These are phyloP conservation scores for Nakaseomyces glabratus DNA, from an alignment of 1,139 yeast genomes.

Conservation along the genomic window DNA sequence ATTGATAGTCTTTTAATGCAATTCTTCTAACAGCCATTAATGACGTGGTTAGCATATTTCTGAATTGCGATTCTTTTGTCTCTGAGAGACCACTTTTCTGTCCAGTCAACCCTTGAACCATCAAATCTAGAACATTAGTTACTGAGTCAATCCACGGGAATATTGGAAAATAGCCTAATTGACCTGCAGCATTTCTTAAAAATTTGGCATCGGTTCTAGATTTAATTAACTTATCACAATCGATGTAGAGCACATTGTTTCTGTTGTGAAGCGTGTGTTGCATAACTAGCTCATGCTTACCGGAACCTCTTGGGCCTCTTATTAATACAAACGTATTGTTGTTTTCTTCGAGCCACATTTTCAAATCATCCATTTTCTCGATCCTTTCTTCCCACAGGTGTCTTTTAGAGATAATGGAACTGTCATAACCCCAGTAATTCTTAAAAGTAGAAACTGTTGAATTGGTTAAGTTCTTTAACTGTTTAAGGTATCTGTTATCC, in stretches of 20 bases:
- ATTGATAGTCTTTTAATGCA: constrained; percentile 42
- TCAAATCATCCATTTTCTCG: constrained; percentile 58
- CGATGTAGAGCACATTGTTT: constrained; percentile 55
- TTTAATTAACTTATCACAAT: constrained; percentile 69
- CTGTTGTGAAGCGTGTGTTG: constrained; percentile 54
- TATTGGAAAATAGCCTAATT: constrained; percentile 84
- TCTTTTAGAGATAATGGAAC: constrained; percentile 32
- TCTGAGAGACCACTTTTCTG: constrained; percentile 90
- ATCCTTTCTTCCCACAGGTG: constrained; percentile 64
- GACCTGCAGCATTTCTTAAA: constrained; percentile 58
- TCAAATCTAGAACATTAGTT: constrained; percentile 72
- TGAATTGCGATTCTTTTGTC: constrained; percentile 71
- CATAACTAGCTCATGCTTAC: constrained; percentile 73
- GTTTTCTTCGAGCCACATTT: constrained; percentile 67
- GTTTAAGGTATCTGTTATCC: constrained; percentile 31
- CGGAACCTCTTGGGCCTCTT: constrained; percentile 91
- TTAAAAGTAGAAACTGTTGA: constrained; percentile 36
- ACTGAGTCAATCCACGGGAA: constrained; percentile 87
- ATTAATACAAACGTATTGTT: constrained; percentile 79
- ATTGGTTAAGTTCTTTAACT: constrained; percentile 31
- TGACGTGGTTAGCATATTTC: constrained; percentile 70
- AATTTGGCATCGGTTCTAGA: constrained; percentile 66
- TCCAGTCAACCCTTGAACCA: constrained; percentile 84
- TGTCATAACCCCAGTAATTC: constrained; percentile 32
- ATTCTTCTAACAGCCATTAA: constrained; percentile 63